Evolutionary conservation across 345 rosid species (phyloP).

Genomic region (Gossypium herbaceum): DNA sequence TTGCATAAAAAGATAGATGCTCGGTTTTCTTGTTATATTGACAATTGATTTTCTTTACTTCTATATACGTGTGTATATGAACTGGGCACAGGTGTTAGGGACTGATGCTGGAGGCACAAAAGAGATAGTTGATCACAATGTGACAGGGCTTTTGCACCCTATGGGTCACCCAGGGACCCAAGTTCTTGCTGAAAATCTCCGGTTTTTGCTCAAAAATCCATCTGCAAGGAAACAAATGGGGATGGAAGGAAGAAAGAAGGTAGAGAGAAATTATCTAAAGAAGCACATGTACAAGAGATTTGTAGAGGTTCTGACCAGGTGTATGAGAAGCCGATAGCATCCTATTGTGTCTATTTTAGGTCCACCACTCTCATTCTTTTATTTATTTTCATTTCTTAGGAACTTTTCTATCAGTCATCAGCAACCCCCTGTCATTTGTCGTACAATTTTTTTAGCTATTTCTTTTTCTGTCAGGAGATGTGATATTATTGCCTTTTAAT

Average conservation of each 20-base stretch:
- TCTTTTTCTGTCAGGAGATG: neutral
- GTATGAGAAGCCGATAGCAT: constrained; percentile 61
- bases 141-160: constrained; percentile 82
- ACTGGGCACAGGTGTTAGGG: constrained; percentile 59
- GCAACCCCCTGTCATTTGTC: neutral
- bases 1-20: neutral
- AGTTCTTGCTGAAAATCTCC: constrained; percentile 54
- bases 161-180: constrained; percentile 51
- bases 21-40: neutral
- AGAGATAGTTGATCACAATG: constrained; percentile 76
- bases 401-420: neutral
- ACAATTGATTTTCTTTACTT: neutral
- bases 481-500: neutral
- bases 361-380: constrained; percentile 25
- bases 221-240: constrained; percentile 52
- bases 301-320: constrained; percentile 64
- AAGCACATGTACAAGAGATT: constrained; percentile 80
- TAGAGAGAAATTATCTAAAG: constrained; percentile 66
- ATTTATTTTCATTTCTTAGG: constrained; percentile 21
- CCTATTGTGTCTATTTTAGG: neutral
- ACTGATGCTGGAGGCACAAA: constrained; percentile 90
- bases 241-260: constrained; percentile 60
- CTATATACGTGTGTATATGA: neutral
- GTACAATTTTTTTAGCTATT: neutral
- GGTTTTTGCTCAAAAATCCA: constrained; percentile 44